phyloP scores from a whole-genome alignment of 805 yeast genomes.

The Candida coquimbonensis region DNA sequence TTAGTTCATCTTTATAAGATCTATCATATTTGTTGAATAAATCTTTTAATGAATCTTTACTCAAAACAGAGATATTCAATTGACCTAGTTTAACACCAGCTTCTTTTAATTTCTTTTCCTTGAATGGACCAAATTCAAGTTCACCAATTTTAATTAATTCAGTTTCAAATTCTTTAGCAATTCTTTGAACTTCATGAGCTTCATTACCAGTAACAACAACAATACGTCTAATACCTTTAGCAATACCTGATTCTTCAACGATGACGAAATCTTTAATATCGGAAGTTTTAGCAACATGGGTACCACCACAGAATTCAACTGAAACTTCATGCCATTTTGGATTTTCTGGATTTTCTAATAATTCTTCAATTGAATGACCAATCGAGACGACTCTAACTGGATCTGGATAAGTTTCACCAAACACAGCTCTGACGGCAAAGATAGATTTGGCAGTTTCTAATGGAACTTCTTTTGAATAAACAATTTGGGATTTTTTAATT shows the following conservation, averaged over 20 bases:
- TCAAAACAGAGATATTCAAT: constrained; percentile 71
- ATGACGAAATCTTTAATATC: constrained; percentile 89
- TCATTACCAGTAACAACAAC: constrained; percentile 93
- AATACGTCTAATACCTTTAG: constrained; percentile 97
- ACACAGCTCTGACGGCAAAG: constrained; percentile 89
- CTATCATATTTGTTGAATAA: constrained; percentile 78
- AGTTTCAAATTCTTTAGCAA: constrained; percentile 65
- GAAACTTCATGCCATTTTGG: constrained; percentile 73
- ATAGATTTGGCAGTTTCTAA: constrained; percentile 68
- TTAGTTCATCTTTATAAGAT: constrained; percentile 78
- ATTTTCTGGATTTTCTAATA: constrained; percentile 63
- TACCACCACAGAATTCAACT: constrained; percentile 98
- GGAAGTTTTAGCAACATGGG: constrained; percentile 88
- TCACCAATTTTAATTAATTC: constrained; percentile 52
- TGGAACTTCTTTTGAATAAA: constrained; percentile 78
- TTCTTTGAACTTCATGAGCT: constrained; percentile 84
- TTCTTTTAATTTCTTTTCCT: constrained; percentile 79
- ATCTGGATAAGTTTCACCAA: constrained; percentile 98
- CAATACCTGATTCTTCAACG: constrained; percentile 94
- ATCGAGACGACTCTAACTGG: constrained; percentile 97
- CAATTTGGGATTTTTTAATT: constrained; percentile 64
- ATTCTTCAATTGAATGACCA: constrained; percentile 83
- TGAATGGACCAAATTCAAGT: constrained; percentile 64
- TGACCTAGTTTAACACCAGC: constrained; percentile 79
- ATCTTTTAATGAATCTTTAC: constrained; percentile 68